Conservation (phyloP, 2,329 filamentous ascomycete genomes). For the Gnomoniopsis sp. region DNA sequence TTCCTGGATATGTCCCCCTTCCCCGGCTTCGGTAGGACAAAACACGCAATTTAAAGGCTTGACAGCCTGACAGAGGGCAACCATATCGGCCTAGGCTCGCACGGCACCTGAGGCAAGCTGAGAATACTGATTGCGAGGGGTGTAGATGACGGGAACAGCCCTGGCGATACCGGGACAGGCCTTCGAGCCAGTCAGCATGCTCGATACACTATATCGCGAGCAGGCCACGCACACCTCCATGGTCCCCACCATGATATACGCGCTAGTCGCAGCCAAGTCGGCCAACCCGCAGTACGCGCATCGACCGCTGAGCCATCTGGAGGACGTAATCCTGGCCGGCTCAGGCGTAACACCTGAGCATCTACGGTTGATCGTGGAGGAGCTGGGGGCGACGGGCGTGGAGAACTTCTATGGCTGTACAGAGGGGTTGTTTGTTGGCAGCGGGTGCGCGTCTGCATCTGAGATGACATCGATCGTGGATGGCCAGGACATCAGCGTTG, state of each 20-base stretch:
- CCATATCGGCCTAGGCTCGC: too few relatives aligned
- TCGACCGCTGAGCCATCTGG: conserved; percentile 1
- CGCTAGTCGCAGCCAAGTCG: neutral
- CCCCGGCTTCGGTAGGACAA: too few relatives aligned
- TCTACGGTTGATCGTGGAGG: neutral
- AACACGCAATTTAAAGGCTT: too few relatives aligned
- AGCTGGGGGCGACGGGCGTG: neutral
- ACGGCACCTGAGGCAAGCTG: too few relatives aligned
- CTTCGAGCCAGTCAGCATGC: neutral
- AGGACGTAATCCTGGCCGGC: conserved; percentile 1
- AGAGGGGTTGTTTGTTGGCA: neutral
- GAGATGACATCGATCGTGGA: conserved; percentile 5
- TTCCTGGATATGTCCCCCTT: too few relatives aligned
- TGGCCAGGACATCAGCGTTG: neutral
- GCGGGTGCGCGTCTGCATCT: neutral
- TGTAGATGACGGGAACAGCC: neutral
- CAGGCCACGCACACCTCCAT: neutral
- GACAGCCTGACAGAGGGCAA: too few relatives aligned
- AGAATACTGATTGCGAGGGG: too few relatives aligned
- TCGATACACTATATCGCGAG: conserved; percentile 7
- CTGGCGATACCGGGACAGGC: neutral
- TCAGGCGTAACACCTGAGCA: neutral
- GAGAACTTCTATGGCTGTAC: conserved; percentile 8
- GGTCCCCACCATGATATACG: conserved; percentile 10
- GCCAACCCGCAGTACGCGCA: neutral